phyloP scores from a whole-genome alignment of 495 filamentous ascomycete species.

The Tricharina praecox region DNA sequence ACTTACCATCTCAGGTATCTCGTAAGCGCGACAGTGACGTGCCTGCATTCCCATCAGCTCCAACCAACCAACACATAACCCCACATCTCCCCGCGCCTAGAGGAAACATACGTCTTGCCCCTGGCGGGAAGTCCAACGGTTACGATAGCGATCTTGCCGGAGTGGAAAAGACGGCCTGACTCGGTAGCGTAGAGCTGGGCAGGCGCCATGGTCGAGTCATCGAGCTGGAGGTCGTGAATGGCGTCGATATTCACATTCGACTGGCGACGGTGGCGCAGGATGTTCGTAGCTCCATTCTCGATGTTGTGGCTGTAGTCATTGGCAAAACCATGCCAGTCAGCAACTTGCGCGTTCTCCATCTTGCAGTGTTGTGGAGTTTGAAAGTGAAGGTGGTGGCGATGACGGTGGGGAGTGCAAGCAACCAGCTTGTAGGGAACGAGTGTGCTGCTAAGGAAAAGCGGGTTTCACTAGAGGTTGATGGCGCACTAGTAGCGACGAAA shows the following conservation, averaged over 20 bases:
- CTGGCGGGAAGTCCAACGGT: slow-evolving; percentile 91
- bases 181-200: slow-evolving; percentile 97
- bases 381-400: no score
- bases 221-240: slow-evolving; percentile 81
- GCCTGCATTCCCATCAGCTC: slow-evolving; percentile 35
- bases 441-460: no score
- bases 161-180: slow-evolving; percentile 92
- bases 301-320: slow-evolving; percentile 16
- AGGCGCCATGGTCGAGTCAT: slow-evolving; percentile 63
- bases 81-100: neutral
- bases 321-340: slow-evolving; percentile 22
- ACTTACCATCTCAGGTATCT: slow-evolving; percentile 80
- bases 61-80: no score
- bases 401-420: no score
- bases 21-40: slow-evolving; percentile 87
- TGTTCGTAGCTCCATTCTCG: slow-evolving; percentile 8
- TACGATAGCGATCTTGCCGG: slow-evolving; percentile 88
- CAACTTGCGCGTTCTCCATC: neutral
- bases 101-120: slow-evolving; percentile 68
- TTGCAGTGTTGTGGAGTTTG: no score
- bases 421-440: no score
- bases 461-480: no score
- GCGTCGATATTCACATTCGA: slow-evolving; percentile 95
- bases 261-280: slow-evolving; percentile 41
- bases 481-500: no score